Percentiles rank a stretch among this genome's conserved stretches.
Conservation (phyloP, 73 alveolate genomes). For the Paramecium sonneborni region DNA sequence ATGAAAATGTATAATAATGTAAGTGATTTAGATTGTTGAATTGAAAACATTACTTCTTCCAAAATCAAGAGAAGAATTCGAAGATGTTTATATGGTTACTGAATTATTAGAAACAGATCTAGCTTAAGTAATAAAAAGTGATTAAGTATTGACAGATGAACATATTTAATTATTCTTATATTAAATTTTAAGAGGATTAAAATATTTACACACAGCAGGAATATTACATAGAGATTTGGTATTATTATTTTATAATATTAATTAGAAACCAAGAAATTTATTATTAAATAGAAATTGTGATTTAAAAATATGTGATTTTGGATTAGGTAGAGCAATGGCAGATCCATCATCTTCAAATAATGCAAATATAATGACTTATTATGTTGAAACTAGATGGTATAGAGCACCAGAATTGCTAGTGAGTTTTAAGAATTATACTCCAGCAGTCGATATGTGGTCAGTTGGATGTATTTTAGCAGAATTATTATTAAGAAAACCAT, state of each 20-base stretch:
- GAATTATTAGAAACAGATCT: slow-evolving; percentile 96
- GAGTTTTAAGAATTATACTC: slow-evolving; percentile 61
- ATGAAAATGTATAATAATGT: slow-evolving; percentile 76
- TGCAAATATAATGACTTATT: slow-evolving; percentile 76
- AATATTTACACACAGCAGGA: slow-evolving; percentile 87
- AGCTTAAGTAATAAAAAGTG: slow-evolving; percentile 86
- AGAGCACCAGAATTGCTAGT: slow-evolving; percentile 87
- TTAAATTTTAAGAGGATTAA: slow-evolving; percentile 86
- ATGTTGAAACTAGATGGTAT: slow-evolving; percentile 89
- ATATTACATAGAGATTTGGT: slow-evolving; percentile 85
- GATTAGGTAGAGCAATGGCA: slow-evolving; percentile 65
- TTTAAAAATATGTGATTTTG: slow-evolving; percentile 66
- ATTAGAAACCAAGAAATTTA: slow-evolving; percentile 61
- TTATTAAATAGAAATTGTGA: slow-evolving; percentile 59
- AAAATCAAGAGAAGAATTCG: slow-evolving; percentile 69
- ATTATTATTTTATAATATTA: neutral
- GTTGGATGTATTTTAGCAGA: slow-evolving; percentile 87
- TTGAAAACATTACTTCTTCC: slow-evolving; percentile 70
- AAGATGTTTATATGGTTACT: slow-evolving; percentile 82
- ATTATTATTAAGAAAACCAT: slow-evolving; percentile 71
- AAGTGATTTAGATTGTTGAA: slow-evolving; percentile 39
- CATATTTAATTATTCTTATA: slow-evolving; percentile 86
- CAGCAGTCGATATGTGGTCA: slow-evolving; percentile 89
- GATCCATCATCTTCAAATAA: slow-evolving; percentile 41
- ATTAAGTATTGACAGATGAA: slow-evolving; percentile 84